Percentiles rank a stretch among this genome's conserved stretches.
Conservation (phyloP, 2,329 filamentous ascomycete species). For the Lecanoromycetidae sp. region DNA sequence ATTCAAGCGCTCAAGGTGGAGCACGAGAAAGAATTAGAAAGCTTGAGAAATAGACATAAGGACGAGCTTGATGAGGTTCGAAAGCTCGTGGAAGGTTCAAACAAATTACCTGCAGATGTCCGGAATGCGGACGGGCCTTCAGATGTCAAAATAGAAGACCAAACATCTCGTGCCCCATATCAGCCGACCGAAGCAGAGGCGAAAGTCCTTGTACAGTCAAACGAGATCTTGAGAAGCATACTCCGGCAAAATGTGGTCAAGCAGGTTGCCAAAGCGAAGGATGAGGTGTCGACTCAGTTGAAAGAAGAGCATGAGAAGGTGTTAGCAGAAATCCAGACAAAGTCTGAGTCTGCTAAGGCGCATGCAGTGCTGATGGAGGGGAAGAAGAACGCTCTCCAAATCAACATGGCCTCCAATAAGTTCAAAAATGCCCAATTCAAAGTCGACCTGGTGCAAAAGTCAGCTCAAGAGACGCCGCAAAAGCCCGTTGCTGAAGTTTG, state of each 20-base stretch:
- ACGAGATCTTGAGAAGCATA: conserved; percentile 38
- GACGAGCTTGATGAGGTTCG: conserved; percentile 28
- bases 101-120: conserved; percentile 12
- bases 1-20: conserved; percentile 36
- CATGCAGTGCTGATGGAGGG: conserved; percentile 44
- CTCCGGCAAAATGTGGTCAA: conserved; percentile 47
- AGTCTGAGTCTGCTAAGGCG: conserved; percentile 24
- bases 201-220: conserved; percentile 38
- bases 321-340: conserved; percentile 19
- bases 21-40: conserved; percentile 34
- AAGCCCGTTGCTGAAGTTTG: conserved; percentile 77
- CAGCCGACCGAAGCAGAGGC: conserved; percentile 38
- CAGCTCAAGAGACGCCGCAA: conserved; percentile 73
- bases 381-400: conserved; percentile 60
- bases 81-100: conserved; percentile 23
- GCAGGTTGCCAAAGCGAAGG: conserved; percentile 31
- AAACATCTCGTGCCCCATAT: conserved; percentile 22
- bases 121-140: conserved; percentile 22
- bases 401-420: conserved; percentile 69
- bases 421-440: conserved; percentile 54
- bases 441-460: conserved; percentile 64
- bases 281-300: conserved; percentile 26
- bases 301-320: conserved; percentile 24
- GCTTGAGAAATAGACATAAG: conserved; percentile 28
- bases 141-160: conserved; percentile 25